These are phyloP conservation scores for Physcomitrellopsis africana DNA, from an alignment of 225 moss, liverwort and hornwort species.

Conservation along the genomic window DNA sequence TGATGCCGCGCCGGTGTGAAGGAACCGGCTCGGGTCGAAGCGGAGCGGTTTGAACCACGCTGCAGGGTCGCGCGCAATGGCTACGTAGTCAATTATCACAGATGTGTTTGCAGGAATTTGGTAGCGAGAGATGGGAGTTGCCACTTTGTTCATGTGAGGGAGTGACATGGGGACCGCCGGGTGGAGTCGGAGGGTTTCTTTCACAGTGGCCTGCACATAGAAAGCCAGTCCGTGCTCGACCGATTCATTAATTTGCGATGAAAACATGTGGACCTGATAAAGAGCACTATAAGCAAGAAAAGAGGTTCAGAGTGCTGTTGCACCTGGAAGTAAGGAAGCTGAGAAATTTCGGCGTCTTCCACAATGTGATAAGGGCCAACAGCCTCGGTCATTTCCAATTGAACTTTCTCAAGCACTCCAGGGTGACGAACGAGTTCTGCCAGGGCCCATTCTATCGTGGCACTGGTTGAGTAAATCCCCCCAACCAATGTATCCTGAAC, in stretches of 20 bases:
- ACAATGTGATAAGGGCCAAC: conserved; percentile 48
- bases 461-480: conserved; percentile 48
- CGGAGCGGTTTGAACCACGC: conserved; percentile 8
- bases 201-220: too few species aligned
- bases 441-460: conserved; percentile 62
- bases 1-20: background rate
- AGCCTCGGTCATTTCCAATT: conserved; percentile 50
- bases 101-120: conserved; percentile 20
- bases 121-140: conserved; percentile 27
- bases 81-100: conserved; percentile 8
- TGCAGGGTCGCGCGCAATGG: conserved; percentile 12
- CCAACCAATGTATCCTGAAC: conserved; percentile 57
- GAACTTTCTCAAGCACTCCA: conserved; percentile 47
- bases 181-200: too few species aligned
- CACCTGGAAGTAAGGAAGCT: conserved; percentile 60
- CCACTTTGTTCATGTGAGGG: background rate
- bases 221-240: too few species aligned
- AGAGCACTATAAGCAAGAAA: too few species aligned
- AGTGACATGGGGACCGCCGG: too few species aligned
- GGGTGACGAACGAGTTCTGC: conserved; percentile 64
- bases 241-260: too few species aligned
- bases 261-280: too few species aligned
- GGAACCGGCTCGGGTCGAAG: conserved; percentile 16
- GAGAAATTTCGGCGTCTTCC: conserved; percentile 44
- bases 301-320: too few species aligned